Conservation (phyloP, 2,329 filamentous ascomycete species). For the Diaporthe citri region DNA sequence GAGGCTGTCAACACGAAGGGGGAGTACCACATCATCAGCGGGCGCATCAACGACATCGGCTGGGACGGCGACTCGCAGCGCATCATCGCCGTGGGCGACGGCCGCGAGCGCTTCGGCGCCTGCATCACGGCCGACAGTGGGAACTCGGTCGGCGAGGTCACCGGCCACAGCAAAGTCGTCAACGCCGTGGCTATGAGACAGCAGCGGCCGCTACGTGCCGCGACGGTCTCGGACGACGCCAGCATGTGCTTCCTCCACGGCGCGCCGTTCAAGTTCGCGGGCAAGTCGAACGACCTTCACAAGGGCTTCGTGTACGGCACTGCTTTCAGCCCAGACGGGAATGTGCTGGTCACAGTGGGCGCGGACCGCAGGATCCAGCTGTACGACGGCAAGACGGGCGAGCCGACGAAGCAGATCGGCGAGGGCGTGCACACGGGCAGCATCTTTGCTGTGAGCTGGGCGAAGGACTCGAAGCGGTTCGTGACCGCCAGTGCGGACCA, state of each 20-base stretch:
- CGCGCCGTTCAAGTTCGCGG: slow-evolving; percentile 87
- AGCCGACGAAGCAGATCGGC: slow-evolving; percentile 81
- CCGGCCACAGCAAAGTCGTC: slow-evolving; percentile 89
- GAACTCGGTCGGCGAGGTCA: slow-evolving; percentile 95
- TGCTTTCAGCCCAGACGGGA: slow-evolving; percentile 91
- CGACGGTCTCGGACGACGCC: slow-evolving; percentile 48
- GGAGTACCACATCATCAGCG: slow-evolving; percentile 94
- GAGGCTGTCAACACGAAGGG: slow-evolving; percentile 89
- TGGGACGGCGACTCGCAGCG: slow-evolving; percentile 98
- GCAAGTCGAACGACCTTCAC: slow-evolving; percentile 82
- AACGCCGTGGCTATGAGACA: slow-evolving; percentile 92
- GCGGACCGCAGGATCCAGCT: slow-evolving; percentile 94
- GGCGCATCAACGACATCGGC: slow-evolving; percentile 94
- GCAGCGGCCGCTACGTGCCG: slow-evolving; percentile 87
- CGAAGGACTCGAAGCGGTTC: slow-evolving; percentile 85
- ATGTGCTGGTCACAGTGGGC: slow-evolving; percentile 85
- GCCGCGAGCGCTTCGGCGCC: slow-evolving; percentile 92
- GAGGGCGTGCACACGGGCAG: slow-evolving; percentile 91
- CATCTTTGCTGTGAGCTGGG: slow-evolving; percentile 93
- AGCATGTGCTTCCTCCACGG: slow-evolving; percentile 50
- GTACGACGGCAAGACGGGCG: slow-evolving; percentile 96
- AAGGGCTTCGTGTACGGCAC: slow-evolving; percentile 90
- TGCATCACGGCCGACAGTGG: slow-evolving; percentile 96
- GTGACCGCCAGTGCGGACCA: slow-evolving; percentile 95
- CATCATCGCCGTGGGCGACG: slow-evolving; percentile 95